Evolutionary conservation across 108 stramenopile species (phyloP).

Genomic region (Skeletonema costatum): DNA sequence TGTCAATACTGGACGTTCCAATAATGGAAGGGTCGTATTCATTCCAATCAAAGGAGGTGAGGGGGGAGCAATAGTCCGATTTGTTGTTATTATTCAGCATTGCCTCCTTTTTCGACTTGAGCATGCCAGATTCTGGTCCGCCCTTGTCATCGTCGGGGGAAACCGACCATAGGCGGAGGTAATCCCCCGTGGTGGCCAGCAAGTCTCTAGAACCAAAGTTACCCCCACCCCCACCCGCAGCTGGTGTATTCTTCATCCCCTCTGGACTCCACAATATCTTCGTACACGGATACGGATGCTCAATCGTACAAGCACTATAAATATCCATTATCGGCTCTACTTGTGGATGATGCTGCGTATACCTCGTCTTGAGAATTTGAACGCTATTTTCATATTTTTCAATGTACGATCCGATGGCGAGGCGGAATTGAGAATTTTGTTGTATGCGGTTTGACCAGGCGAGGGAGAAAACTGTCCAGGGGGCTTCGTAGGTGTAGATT

Average conservation of each 20-base stretch:
- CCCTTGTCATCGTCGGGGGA: conserved; percentile 42
- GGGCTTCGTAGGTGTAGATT: conserved; percentile 97
- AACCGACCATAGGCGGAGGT: conserved; percentile 92
- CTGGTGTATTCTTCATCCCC: neutral
- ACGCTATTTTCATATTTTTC: conserved; percentile 98
- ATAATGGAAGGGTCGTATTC: conserved; percentile 86
- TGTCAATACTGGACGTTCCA: conserved; percentile 90
- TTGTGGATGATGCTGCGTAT: conserved; percentile 29
- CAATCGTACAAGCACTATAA: conserved; percentile 81
- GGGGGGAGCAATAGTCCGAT: conserved; percentile 96
- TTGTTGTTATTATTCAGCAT: conserved; percentile 95
- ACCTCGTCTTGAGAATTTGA: conserved; percentile 63
- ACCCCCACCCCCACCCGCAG: neutral
- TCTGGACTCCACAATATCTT: conserved; percentile 93
- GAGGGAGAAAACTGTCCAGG: conserved; percentile 95
- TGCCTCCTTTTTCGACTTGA: conserved; percentile 28
- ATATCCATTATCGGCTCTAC: conserved; percentile 41
- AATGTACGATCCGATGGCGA: conserved; percentile 95
- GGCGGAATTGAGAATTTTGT: conserved; percentile 78
- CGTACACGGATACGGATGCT: conserved; percentile 96
- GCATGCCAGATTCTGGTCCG: neutral
- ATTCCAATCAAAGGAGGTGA: conserved; percentile 97
- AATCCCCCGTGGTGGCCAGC: conserved; percentile 98
- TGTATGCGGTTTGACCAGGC: conserved; percentile 90
- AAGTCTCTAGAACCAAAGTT: conserved; percentile 73